Conservation (phyloP, 495 filamentous ascomycete species). For the Thermothielavioides terrestris region DNA sequence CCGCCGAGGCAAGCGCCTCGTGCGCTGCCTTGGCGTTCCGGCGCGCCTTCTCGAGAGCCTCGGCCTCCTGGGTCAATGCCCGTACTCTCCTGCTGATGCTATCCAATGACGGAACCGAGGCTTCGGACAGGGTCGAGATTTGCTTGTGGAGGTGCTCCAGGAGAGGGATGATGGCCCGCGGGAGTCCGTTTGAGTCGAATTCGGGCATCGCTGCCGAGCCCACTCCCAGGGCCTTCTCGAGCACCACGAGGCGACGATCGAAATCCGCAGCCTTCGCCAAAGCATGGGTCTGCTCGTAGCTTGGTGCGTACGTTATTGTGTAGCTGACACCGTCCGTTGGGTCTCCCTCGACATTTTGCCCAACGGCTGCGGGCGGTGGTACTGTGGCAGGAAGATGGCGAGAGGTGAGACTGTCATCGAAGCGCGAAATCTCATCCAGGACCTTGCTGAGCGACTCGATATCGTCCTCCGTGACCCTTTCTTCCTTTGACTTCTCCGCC, state of each 20-base stretch:
- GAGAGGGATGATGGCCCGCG: constrained; percentile 65
- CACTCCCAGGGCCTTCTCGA: constrained; percentile 79
- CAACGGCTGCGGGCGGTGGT: constrained; percentile 10
- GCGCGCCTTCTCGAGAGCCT: constrained; percentile 63
- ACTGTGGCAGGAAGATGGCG: constrained; percentile 22
- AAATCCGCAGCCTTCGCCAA: constrained; percentile 81
- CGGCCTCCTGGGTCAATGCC: constrained; percentile 69
- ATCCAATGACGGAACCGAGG: constrained; percentile 62
- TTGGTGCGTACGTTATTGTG: constrained; percentile 47
- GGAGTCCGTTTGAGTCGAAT: constrained; percentile 46
- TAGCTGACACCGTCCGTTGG: constrained; percentile 32
- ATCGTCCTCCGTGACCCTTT: constrained; percentile 26
- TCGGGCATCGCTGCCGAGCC: constrained; percentile 58
- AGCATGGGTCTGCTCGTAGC: constrained; percentile 53
- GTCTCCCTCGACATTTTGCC: neutral
- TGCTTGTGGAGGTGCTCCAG: constrained; percentile 70
- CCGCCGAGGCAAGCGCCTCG: constrained; percentile 45
- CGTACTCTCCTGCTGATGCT: constrained; percentile 63
- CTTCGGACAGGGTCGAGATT: constrained; percentile 53
- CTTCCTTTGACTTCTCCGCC: constrained; percentile 20
- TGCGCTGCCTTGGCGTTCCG: constrained; percentile 61
- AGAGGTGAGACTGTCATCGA: constrained; percentile 23
- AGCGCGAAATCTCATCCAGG: constrained; percentile 49
- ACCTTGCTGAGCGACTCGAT: constrained; percentile 56
- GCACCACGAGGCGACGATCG: constrained; percentile 63